Evolutionary conservation across 176 grass and related monocot species (phyloP), one percentile per base, ranked within the genome.

Genomic region (Zoysia japonica): DNA sequence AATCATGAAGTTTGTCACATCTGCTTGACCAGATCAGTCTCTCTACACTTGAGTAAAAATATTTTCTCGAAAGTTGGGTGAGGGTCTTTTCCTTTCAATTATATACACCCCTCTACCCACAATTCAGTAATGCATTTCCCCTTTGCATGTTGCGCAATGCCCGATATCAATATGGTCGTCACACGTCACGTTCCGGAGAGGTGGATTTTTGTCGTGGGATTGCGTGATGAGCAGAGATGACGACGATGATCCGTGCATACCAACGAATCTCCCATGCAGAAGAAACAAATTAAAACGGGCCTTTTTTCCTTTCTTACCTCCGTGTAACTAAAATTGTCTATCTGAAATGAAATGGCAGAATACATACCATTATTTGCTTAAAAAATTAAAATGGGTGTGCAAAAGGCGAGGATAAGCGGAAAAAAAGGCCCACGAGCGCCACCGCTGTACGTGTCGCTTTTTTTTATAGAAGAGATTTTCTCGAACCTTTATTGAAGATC

Each of bases 401-500:
- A 36, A 67, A 80, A 75, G 70, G 63, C 77, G 84, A 68, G 84
- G 78, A 11, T 3, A 11, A 15, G 28, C 28, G 28, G 0, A 28
- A 28, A 28, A 28, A 28, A 28, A 28, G 0, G 28, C 28, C 28
- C 0, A 28, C 28, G 28, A 28, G 28, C 28, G 28, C 28, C 28
- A 28, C 28, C 28, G 28, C 28, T 28, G 28, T 28, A 28, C 28
- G 28, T 0, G 28, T 28, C 28, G 28, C 28, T 28, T 28, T 28
- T 28, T 28, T 28, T 28, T 28, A 28, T 28, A 28, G 28, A 28
- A 28, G 28, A 28, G 28, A 28, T 28, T 28, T 28, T 28, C 28
- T 28, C 28, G 28, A 28, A 28, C 28, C 28, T 28, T 28, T 28
- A 28, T 28, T 28, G 28, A 28, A 28, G 28, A 28, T 28, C 28